A percentile compares a stretch with the other conserved stretches of the same genome.
Evolutionary conservation across 805 yeast genomes (phyloP).

Genomic region (Pichia exigua): DNA sequence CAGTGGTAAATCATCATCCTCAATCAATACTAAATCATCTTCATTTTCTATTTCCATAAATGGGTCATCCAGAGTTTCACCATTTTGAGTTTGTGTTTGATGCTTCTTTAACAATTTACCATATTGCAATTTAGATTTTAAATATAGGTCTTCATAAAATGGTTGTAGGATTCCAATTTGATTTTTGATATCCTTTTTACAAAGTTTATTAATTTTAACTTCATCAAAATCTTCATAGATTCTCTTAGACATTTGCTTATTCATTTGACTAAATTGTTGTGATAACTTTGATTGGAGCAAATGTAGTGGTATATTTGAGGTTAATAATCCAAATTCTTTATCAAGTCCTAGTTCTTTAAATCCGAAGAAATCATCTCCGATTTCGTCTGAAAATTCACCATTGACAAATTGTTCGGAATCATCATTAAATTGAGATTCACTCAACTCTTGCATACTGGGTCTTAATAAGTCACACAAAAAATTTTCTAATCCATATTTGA

Average conservation of each 20-base stretch:
- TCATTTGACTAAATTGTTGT: constrained; percentile 42
- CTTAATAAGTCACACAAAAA: constrained; percentile 76
- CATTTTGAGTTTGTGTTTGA: constrained; percentile 17
- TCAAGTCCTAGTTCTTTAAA: constrained; percentile 91
- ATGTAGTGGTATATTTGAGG: constrained; percentile 84
- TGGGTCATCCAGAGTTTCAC: constrained; percentile 13
- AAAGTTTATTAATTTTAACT: constrained; percentile 44
- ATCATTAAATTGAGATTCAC: constrained; percentile 75
- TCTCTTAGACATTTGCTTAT: constrained; percentile 38
- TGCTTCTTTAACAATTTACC: constrained; percentile 38
- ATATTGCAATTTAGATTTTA: constrained; percentile 35
- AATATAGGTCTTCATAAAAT: constrained; percentile 37
- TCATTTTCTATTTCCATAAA: constrained; percentile 23
- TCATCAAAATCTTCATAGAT: constrained; percentile 62
- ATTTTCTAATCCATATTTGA: constrained; percentile 55
- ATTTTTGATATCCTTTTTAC: constrained; percentile 40
- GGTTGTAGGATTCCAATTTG: constrained; percentile 56
- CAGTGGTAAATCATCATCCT: constrained; percentile 79
- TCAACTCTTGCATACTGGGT: constrained; percentile 64
- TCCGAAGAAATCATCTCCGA: constrained; percentile 98
- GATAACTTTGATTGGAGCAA: constrained; percentile 70
- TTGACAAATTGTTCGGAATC: constrained; percentile 89
- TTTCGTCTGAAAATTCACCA: constrained; percentile 88
- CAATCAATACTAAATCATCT: constrained; percentile 50
- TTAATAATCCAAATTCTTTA: constrained; percentile 78